Evolutionary conservation across 345 rosid species (phyloP).

Genomic region (Isatis tinctoria): DNA sequence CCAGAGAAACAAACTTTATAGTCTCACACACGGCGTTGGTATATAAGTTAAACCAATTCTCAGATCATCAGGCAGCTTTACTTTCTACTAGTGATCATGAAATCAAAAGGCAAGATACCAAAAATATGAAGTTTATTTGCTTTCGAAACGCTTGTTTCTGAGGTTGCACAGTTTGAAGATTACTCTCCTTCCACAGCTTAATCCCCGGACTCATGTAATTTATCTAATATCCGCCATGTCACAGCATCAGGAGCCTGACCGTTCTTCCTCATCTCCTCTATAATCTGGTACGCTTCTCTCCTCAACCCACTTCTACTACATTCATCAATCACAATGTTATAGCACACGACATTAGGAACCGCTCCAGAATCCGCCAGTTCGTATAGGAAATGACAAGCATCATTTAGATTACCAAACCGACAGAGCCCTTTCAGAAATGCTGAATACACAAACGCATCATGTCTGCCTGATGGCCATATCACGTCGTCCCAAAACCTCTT

Average conservation of each 20-base stretch:
- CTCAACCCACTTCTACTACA: conserved; percentile 64
- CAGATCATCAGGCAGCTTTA: background rate
- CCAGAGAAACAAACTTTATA: background rate
- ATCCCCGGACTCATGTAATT: conserved; percentile 39
- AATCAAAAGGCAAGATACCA: background rate
- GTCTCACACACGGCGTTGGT: background rate
- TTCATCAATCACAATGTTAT: conserved; percentile 66
- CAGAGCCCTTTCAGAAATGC: conserved; percentile 79
- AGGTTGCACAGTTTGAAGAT: background rate
- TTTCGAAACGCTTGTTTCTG: background rate
- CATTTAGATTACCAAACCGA: conserved; percentile 41
- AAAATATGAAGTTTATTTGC: background rate
- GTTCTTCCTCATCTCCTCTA: conserved; percentile 67
- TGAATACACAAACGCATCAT: conserved; percentile 72
- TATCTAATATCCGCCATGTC: conserved; percentile 83
- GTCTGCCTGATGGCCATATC: conserved; percentile 72
- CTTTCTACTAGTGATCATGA: background rate
- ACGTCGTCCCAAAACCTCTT: conserved; percentile 78
- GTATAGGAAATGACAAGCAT: conserved; percentile 74
- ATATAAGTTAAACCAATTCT: background rate
- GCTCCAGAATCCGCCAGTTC: conserved; percentile 70
- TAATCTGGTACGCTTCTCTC: conserved; percentile 79
- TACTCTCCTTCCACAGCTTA: conserved; percentile 6
- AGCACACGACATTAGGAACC: conserved; percentile 59
- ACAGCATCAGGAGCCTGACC: conserved; percentile 74